Conservation (phyloP, 2,329 filamentous ascomycete genomes). For the Talaromyces sp. region DNA sequence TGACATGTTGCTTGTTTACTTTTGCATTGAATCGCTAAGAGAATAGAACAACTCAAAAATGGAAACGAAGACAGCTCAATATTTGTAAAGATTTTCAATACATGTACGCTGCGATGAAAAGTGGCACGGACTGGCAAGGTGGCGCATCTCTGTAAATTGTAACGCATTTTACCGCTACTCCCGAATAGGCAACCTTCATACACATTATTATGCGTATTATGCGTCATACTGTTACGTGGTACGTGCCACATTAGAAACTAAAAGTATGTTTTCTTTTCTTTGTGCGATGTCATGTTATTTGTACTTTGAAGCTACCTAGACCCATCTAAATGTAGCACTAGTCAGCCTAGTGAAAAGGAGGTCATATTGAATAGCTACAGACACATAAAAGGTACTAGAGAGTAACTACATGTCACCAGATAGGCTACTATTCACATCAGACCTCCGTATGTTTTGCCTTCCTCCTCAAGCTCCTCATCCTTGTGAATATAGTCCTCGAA, state of each 20-base stretch:
- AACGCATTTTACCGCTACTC: background rate
- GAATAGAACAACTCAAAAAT: background rate
- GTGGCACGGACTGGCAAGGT: background rate
- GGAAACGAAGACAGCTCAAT: background rate
- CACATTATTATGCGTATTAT: background rate
- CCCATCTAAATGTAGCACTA: too few species aligned
- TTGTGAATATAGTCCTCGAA: slow-evolving; percentile 3
- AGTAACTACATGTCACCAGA: background rate
- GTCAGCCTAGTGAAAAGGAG: too few species aligned
- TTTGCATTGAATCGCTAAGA: background rate
- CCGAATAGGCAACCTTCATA: background rate
- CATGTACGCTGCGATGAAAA: background rate
- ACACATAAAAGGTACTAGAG: background rate
- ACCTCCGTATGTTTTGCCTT: slow-evolving; percentile 3
- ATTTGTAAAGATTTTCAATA: background rate
- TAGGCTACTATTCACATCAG: slow-evolving; percentile 1
- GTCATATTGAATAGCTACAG: background rate
- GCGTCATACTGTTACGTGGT: background rate
- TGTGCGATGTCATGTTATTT: background rate
- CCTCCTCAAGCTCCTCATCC: slow-evolving; percentile 7
- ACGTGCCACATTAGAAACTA: background rate
- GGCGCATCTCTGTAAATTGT: background rate
- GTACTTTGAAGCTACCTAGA: background rate
- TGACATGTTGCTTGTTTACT: background rate
- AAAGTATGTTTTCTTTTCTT: background rate